Base-by-base conservation (phyloP, 2,329 filamentous ascomycete species). In the Fusarium staphyleae region DNA sequence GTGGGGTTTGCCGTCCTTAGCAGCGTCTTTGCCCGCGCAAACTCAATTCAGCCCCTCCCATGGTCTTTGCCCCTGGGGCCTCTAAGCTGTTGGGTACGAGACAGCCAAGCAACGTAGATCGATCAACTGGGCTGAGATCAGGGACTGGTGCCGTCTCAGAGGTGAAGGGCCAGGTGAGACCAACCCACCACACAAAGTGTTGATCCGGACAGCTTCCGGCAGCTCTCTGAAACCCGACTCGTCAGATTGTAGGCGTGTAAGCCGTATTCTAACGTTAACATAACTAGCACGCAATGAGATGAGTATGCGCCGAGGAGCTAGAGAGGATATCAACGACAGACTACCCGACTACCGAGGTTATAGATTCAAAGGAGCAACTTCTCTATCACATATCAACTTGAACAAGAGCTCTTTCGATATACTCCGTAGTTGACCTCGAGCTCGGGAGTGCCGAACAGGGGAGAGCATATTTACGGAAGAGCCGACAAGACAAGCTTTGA, bases 391-490 rank as follows among this genome's bases (percentile, higher is more conserved):
- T 13, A 26, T 26, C 45, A 28, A 34, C 18, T 19, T 26, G 10
- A 14, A 48, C 29, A 36, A 26, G 15, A 44, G 15, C 15, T 40
- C 29, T 4, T 14, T 30, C 18, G 13, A 39, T 13, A 34, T 11
- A n/a, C n/a, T n/a, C n/a, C n/a, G n/a, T n/a, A 14, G 37, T 41
- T 22, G 37, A 35, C 32, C 40, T 46, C 14, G 22, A 43, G 41
- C 41, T 56, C 58, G 58, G 58, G 44, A 48, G 16, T 51, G 28
- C 58, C 58, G 58, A 49, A 44, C 45, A 48, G 53, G 58, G 58
- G 43, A 55, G 43, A 40, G 41, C 29, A 43, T 32, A 14, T 36
- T 36, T 42, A 42, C 58, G 58, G 58, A 29, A 48, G 45, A 52
- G 54, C 54, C 58, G 58, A 61, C 40, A 59, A 42, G 29, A 40